Conservation (phyloP, 768 basidiomycete genomes). For the Lactarius trivialis region DNA sequence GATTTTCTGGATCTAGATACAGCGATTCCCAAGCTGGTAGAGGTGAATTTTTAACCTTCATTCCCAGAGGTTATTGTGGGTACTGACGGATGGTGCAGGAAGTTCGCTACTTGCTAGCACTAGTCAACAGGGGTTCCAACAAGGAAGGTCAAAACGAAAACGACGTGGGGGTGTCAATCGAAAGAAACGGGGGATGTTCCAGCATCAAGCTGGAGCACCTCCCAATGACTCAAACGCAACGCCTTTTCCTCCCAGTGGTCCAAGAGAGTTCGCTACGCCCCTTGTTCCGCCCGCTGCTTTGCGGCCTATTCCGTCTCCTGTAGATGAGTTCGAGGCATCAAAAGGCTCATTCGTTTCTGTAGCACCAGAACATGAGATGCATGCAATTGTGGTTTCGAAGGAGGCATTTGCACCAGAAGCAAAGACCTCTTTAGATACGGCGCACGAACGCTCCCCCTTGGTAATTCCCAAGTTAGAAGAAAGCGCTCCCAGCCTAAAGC, state of each 20-base stretch:
- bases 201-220: not conserved
- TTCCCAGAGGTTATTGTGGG: not conserved
- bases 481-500: not conserved
- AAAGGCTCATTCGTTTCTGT: not conserved
- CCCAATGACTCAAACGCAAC: conserved; percentile 1
- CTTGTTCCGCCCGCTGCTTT: not conserved
- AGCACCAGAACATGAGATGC: not conserved
- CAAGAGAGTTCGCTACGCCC: not conserved
- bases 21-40: conserved; percentile 2
- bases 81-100: conserved; percentile 8
- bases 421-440: not conserved
- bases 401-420: not conserved
- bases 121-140: conserved; percentile 5
- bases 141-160: conserved; percentile 8
- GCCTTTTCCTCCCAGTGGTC: not conserved
- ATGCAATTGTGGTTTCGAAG: not conserved
- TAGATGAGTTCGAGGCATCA: not conserved
- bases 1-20: conserved; percentile 9
- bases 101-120: not conserved
- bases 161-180: conserved; percentile 18
- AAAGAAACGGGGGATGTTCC: conserved; percentile 13
- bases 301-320: not conserved
- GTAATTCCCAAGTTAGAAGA: not conserved
- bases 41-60: conserved; percentile 6
- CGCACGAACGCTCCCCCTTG: not conserved